Conservation (phyloP, 345 rosid genomes). For the Eucalyptus rudis region DNA sequence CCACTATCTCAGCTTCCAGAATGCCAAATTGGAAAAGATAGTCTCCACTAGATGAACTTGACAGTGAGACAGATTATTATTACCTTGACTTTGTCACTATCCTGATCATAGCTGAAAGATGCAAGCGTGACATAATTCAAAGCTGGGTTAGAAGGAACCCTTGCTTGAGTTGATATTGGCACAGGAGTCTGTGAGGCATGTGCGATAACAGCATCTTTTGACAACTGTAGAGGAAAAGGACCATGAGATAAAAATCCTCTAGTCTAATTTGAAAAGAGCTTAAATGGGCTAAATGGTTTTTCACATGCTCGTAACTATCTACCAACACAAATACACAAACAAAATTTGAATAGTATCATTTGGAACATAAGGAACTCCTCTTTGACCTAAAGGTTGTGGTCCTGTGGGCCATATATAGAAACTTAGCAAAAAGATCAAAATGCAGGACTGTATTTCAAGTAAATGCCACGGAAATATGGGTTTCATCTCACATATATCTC, state of each 20-base stretch:
- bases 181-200: slow-evolving; percentile 1
- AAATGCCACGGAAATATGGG: neutral
- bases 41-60: neutral
- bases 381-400: neutral
- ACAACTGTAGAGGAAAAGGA: slow-evolving; percentile 8
- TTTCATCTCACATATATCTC: neutral
- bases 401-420: neutral
- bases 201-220: slow-evolving; percentile 12
- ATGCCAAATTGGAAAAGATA: neutral
- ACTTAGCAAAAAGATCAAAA: neutral
- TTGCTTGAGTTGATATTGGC: slow-evolving; percentile 19
- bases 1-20: neutral
- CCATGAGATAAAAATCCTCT: neutral
- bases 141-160: slow-evolving; percentile 15
- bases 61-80: neutral
- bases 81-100: slow-evolving; percentile 91
- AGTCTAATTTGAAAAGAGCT: neutral
- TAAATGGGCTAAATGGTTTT: neutral
- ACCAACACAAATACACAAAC: neutral
- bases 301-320: neutral
- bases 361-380: neutral
- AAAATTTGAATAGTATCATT: neutral
- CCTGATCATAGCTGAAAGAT: slow-evolving; percentile 98
- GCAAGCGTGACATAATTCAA: slow-evolving; percentile 40
- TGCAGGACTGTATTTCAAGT: neutral